These are phyloP conservation scores for Chlamydomonas asymmetrica DNA, from an alignment of 139 green algal species.

Conservation along the genomic window DNA sequence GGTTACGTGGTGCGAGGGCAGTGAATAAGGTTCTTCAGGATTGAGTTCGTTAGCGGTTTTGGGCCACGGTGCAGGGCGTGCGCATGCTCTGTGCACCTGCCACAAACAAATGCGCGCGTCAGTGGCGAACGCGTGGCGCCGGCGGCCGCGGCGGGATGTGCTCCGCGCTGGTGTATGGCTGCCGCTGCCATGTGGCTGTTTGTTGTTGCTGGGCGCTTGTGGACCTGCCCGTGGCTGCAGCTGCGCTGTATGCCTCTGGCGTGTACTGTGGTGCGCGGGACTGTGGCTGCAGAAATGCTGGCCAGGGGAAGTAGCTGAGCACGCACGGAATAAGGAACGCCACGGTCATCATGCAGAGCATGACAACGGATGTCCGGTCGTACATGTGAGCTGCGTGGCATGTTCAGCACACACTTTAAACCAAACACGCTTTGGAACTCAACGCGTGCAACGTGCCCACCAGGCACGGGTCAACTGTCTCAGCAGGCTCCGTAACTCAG, in stretches of 20 bases:
- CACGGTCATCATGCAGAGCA: conserved; percentile 54
- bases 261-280: not conserved
- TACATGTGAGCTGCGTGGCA: conserved; percentile 45
- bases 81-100: no score
- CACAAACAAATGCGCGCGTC: no score
- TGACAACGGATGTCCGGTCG: conserved; percentile 46
- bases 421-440: no score
- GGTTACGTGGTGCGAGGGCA: no score
- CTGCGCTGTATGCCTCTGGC: not conserved
- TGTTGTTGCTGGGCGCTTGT: not conserved
- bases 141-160: conserved; percentile 18
- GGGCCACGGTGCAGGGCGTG: no score
- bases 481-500: no score
- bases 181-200: conserved; percentile 19
- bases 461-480: no score
- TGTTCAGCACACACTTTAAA: not conserved
- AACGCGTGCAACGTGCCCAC: no score
- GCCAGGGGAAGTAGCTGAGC: conserved; percentile 43
- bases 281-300: conserved; percentile 13
- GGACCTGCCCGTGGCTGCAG: not conserved
- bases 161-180: conserved; percentile 2
- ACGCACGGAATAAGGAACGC: conserved; percentile 51
- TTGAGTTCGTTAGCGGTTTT: no score
- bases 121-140: no score
- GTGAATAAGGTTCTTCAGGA: no score